Percentiles rank a stretch among this genome's conserved stretches.
Evolutionary conservation across 2,329 filamentous ascomycete genomes (phyloP).

Genomic region (Hypoxylon sp.): DNA sequence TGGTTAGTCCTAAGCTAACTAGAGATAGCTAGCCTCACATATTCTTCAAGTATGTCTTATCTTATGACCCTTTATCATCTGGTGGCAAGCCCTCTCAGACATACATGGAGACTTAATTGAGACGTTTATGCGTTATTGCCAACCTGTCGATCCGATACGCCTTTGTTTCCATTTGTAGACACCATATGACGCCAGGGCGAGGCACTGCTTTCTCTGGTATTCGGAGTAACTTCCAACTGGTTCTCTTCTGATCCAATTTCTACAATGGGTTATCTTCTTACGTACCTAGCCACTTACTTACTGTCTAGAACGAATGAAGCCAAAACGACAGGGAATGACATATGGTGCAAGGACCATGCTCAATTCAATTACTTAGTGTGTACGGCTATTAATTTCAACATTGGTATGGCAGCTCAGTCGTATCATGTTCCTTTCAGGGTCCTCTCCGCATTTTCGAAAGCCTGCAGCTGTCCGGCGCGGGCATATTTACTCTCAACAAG

Average conservation of each 20-base stretch:
- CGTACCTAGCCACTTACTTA: neutral
- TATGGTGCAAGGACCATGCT: neutral
- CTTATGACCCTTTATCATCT: conserved; percentile 22
- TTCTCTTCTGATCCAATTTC: conserved; percentile 1
- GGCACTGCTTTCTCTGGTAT: conserved; percentile 4
- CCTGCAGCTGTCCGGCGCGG: conserved; percentile 27
- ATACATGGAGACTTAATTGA: conserved; percentile 13
- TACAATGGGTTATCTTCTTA: conserved; percentile 1
- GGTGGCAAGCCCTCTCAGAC: conserved; percentile 26
- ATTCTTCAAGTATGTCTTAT: conserved; percentile 10
- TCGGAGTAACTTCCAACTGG: conserved; percentile 27
- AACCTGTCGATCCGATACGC: conserved; percentile 27
- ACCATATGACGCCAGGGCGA: conserved; percentile 25
- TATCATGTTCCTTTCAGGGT: conserved; percentile 16
- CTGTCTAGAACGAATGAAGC: conserved; percentile 5
- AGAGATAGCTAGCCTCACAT: conserved; percentile 12
- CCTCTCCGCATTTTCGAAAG: conserved; percentile 22
- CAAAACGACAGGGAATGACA: neutral
- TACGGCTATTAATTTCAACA: neutral
- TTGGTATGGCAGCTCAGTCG: neutral
- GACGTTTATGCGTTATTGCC: conserved; percentile 38
- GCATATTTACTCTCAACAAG: conserved; percentile 4
- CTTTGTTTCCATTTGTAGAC: conserved; percentile 22
- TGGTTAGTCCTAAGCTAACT: conserved; percentile 1
- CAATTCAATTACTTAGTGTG: neutral